Conservation (phyloP, 805 yeast species). For the Ogataea kodamae region DNA sequence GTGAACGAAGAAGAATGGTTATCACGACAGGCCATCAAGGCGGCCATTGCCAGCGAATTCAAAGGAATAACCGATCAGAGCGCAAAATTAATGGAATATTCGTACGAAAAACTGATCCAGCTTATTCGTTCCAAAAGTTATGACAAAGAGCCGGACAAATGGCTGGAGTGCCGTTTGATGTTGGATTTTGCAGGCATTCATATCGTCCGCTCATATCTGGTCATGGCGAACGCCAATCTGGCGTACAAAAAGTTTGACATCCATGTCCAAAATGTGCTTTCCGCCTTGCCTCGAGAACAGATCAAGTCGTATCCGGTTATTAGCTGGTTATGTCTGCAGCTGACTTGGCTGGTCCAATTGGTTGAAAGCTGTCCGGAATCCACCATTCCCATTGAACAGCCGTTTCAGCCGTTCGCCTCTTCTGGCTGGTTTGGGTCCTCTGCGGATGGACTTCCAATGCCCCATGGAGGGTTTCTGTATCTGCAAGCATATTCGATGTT, state of each 20-base stretch:
- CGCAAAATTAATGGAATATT: conserved; percentile 46
- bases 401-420: conserved; percentile 32
- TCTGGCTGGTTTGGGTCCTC: conserved; percentile 22
- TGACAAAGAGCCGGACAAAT: conserved; percentile 25
- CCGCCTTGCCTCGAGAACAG: conserved; percentile 32
- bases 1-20: conserved; percentile 37
- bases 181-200: conserved; percentile 62
- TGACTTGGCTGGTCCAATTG: conserved; percentile 61
- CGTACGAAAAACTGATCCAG: conserved; percentile 49
- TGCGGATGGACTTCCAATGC: conserved; percentile 32
- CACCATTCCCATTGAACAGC: conserved; percentile 36
- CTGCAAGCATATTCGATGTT: conserved; percentile 37
- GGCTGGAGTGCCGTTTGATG: conserved; percentile 46
- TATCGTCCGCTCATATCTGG: conserved; percentile 57
- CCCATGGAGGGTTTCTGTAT: conserved; percentile 42
- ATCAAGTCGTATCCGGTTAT: conserved; percentile 29
- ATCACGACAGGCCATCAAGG: conserved; percentile 49
- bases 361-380: conserved; percentile 44
- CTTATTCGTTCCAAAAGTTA: conserved; percentile 31
- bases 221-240: conserved; percentile 51
- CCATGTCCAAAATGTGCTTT: conserved; percentile 54
- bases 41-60: conserved; percentile 48
- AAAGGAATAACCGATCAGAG: conserved; percentile 45
- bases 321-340: conserved; percentile 63
- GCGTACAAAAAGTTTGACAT: conserved; percentile 63